Evolutionary conservation across 2,329 filamentous ascomycete genomes (phyloP).

Genomic region (Alternaria gansuensis): DNA sequence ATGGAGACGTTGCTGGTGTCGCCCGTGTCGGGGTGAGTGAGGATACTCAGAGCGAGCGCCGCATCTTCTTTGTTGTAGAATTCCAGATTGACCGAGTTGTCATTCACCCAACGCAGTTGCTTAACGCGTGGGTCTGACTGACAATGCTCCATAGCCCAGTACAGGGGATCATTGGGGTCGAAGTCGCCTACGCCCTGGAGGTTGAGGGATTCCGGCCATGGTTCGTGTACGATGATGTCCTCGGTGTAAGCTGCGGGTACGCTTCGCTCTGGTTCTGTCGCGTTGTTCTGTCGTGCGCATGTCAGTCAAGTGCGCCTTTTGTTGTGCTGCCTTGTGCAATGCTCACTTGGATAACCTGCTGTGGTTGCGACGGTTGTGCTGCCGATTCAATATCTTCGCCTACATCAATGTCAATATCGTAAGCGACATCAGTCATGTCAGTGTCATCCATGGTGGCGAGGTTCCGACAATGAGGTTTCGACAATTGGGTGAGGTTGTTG

Average conservation of each 20-base stretch:
- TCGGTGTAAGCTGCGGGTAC: conserved; percentile 50
- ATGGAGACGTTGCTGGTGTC: conserved; percentile 58
- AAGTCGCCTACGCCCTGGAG: conserved; percentile 83
- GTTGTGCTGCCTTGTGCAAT: conserved; percentile 14
- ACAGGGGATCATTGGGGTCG: conserved; percentile 79
- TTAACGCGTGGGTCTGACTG: conserved; percentile 62
- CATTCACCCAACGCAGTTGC: conserved; percentile 90
- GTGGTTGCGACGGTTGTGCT: conserved; percentile 31
- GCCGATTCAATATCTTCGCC: conserved; percentile 31
- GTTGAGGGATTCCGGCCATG: conserved; percentile 74
- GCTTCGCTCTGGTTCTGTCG: conserved; percentile 19
- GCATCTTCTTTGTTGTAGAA: conserved; percentile 69
- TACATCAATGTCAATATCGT: conserved; percentile 51
- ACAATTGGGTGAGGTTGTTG: conserved; percentile 28
- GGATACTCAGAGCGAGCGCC: conserved; percentile 61
- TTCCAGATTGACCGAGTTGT: conserved; percentile 85
- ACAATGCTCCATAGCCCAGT: conserved; percentile 76
- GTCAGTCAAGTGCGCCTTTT: conserved; percentile 17
- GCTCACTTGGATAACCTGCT: conserved; percentile 32
- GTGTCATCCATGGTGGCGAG: conserved; percentile 42
- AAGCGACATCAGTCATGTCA: conserved; percentile 49
- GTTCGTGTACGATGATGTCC: conserved; percentile 39
- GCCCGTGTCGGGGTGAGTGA: conserved; percentile 61
- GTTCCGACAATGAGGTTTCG: conserved; percentile 11
- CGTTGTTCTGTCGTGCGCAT: conserved; percentile 6